Evolutionary conservation across 805 yeast genomes (phyloP).

Genomic region (Suhomyces canberraensis): DNA sequence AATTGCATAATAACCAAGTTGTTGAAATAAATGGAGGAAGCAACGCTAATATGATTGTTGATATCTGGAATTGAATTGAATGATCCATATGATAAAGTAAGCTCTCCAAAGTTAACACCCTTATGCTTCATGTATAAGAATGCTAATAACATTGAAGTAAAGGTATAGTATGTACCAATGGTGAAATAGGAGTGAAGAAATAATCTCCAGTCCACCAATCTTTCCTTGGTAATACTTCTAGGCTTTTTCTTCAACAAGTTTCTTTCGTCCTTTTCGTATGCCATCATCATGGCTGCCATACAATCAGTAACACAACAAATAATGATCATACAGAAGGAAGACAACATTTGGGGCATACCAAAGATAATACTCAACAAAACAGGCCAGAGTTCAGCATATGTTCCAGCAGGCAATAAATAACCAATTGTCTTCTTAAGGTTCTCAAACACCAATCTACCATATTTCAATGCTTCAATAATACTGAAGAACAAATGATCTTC

Average conservation of each 20-base stretch:
- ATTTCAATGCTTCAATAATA: constrained; percentile 34
- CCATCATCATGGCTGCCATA: constrained; percentile 41
- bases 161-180: constrained; percentile 40
- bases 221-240: constrained; percentile 39
- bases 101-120: constrained; percentile 32
- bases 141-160: constrained; percentile 39
- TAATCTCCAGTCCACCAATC: constrained; percentile 37
- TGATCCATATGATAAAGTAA: constrained; percentile 36
- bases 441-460: constrained; percentile 47
- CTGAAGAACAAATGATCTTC: constrained; percentile 22
- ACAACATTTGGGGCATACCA: constrained; percentile 48
- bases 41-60: constrained; percentile 20
- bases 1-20: constrained; percentile 47
- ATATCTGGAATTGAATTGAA: constrained; percentile 21
- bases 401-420: constrained; percentile 52
- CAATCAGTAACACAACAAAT: constrained; percentile 49
- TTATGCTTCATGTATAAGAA: constrained; percentile 35
- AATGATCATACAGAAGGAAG: constrained; percentile 51
- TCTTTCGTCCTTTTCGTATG: constrained; percentile 43
- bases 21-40: constrained; percentile 45
- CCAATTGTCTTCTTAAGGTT: constrained; percentile 46
- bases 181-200: constrained; percentile 42
- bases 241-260: constrained; percentile 43
- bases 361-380: constrained; percentile 45
- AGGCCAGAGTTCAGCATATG: constrained; percentile 50